These are phyloP conservation scores for Lentinula raphanica DNA, from an alignment of 768 basidiomycete genomes.

Conservation along the genomic window DNA sequence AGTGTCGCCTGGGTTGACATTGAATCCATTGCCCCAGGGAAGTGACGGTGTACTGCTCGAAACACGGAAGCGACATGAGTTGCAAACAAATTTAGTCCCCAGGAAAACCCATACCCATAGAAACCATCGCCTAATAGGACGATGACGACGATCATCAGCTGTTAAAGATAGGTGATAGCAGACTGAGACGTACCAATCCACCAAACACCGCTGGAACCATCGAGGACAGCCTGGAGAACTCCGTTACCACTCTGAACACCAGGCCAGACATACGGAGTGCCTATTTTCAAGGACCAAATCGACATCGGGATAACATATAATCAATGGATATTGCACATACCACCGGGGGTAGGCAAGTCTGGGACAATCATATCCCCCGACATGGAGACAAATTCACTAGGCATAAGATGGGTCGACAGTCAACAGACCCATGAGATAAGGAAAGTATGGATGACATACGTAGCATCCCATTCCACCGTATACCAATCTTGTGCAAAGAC, in stretches of 20 bases:
- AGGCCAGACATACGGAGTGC: constrained; percentile 24
- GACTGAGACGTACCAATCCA: constrained; percentile 17
- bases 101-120: constrained; percentile 8
- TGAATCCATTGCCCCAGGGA: constrained; percentile 24
- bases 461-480: constrained; percentile 24
- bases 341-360: constrained; percentile 17
- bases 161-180: background rate
- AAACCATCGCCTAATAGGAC: constrained; percentile 20
- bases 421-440: background rate
- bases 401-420: background rate
- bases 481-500: constrained; percentile 21
- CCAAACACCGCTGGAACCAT: constrained; percentile 23
- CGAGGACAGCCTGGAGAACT: constrained; percentile 22
- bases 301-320: background rate
- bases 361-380: constrained; percentile 23
- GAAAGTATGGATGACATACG: constrained; percentile 7
- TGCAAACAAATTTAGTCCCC: background rate
- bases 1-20: constrained; percentile 21
- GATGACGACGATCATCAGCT: background rate
- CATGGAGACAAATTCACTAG: constrained; percentile 20
- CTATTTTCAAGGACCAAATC: no score
- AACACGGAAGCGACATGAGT: background rate
- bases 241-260: constrained; percentile 22
- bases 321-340: constrained; percentile 1
- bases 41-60: constrained; percentile 17